These are phyloP conservation scores for Alternaria conjuncta DNA, from an alignment of 2,329 filamentous ascomycete genomes.

Conservation along the genomic window DNA sequence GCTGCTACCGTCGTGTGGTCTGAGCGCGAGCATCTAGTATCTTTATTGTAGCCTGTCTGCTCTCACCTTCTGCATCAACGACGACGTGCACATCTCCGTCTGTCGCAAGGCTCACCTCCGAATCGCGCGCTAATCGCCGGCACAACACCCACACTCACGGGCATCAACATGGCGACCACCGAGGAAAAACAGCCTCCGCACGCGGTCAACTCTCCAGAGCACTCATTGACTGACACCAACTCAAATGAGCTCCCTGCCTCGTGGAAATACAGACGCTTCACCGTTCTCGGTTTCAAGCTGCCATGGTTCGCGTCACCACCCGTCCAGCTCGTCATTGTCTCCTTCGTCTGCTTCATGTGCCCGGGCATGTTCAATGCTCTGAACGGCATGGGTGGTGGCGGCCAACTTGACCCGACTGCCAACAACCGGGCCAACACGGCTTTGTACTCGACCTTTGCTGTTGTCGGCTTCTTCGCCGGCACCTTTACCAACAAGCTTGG, in stretches of 20 bases:
- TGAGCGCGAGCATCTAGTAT: constrained; percentile 16
- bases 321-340: constrained; percentile 57
- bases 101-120: background rate
- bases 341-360: constrained; percentile 61
- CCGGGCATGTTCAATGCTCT: constrained; percentile 62
- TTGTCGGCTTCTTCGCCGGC: constrained; percentile 68
- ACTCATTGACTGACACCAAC: constrained; percentile 40
- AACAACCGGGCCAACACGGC: constrained; percentile 73
- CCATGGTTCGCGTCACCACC: constrained; percentile 59
- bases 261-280: constrained; percentile 57
- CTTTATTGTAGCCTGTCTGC: constrained; percentile 13
- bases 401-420: constrained; percentile 58
- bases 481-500: constrained; percentile 80
- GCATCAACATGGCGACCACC: constrained; percentile 34
- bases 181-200: constrained; percentile 31
- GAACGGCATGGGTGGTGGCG: constrained; percentile 59
- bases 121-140: background rate
- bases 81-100: background rate
- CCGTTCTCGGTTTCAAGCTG: constrained; percentile 50
- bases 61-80: background rate
- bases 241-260: constrained; percentile 49
- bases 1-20: constrained; percentile 14
- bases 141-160: background rate
- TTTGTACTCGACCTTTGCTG: constrained; percentile 74
- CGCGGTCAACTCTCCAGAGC: constrained; percentile 36